Percentiles rank a stretch among this genome's conserved stretches.
Conservation (phyloP, 2,329 filamentous ascomycete species). For the Cordyceps cicadae region DNA sequence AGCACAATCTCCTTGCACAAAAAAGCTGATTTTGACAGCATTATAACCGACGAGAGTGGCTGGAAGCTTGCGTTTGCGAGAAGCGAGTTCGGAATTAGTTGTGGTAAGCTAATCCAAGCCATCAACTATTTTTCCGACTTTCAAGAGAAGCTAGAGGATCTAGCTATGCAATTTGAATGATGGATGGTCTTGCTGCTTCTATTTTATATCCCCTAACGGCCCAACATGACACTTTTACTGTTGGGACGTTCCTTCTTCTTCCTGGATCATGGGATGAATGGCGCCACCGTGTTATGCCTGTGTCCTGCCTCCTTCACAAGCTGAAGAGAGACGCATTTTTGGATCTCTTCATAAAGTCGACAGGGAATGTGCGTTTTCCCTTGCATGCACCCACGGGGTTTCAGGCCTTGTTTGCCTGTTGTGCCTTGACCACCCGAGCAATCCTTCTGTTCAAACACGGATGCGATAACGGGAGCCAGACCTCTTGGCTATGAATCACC, state of each 20-base stretch:
- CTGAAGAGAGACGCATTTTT: neutral
- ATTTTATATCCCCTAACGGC: neutral
- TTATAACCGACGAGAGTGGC: constrained; percentile 31
- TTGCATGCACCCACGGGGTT: neutral
- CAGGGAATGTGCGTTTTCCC: neutral
- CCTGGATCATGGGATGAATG: neutral
- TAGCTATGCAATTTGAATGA: constrained; percentile 20
- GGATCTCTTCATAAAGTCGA: neutral
- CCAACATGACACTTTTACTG: neutral
- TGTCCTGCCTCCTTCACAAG: neutral
- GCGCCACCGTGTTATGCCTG: neutral
- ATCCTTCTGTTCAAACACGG: too few species aligned
- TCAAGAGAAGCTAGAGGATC: constrained; percentile 41
- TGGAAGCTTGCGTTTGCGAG: constrained; percentile 45
- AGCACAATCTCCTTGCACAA: too few species aligned
- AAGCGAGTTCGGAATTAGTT: constrained; percentile 36
- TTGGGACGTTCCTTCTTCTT: neutral
- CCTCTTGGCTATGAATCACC: too few species aligned
- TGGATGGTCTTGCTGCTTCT: neutral
- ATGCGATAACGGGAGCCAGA: too few species aligned
- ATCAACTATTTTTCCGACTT: constrained; percentile 51
- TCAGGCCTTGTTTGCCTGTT: neutral
- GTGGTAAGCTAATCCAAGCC: constrained; percentile 45
- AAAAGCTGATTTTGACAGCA: constrained; percentile 13
- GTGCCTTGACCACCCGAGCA: neutral